A percentile compares a stretch with the other conserved stretches of the same genome.
Conservation (phyloP, 495 filamentous ascomycete genomes). For the Hypoxylon lienhwacheense region DNA sequence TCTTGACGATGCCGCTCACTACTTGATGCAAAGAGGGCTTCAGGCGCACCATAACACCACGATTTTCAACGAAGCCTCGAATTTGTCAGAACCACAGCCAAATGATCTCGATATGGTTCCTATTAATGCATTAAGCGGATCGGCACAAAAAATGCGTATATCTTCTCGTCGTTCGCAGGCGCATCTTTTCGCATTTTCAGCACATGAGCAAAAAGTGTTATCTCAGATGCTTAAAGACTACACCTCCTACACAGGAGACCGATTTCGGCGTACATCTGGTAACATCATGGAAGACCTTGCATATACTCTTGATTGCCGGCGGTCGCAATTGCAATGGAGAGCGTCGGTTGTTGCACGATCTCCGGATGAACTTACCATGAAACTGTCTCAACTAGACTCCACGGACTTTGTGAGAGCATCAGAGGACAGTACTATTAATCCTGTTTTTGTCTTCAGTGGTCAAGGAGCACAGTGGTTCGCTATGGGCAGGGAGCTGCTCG, state of each 20-base stretch:
- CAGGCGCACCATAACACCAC: slow-evolving; percentile 18
- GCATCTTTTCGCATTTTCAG: slow-evolving; percentile 35
- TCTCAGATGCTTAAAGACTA: slow-evolving; percentile 21
- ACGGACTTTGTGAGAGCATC: slow-evolving; percentile 11
- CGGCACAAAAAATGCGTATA: not conserved
- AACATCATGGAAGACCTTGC: slow-evolving; percentile 29
- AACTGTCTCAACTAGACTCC: not conserved
- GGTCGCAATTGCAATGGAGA: slow-evolving; percentile 32
- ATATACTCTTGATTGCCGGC: slow-evolving; percentile 33
- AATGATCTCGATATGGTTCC: not conserved
- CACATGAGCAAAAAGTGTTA: slow-evolving; percentile 33
- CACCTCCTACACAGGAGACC: slow-evolving; percentile 13
- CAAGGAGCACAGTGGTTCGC: slow-evolving; percentile 46
- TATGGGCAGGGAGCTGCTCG: slow-evolving; percentile 50
- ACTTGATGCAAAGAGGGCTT: slow-evolving; percentile 10
- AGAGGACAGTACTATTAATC: slow-evolving; percentile 3
- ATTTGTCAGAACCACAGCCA: not conserved
- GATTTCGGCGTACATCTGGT: not conserved
- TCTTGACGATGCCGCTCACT: slow-evolving; percentile 25
- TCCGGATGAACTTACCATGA: slow-evolving; percentile 13
- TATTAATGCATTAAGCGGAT: not conserved
- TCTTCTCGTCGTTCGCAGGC: slow-evolving; percentile 10
- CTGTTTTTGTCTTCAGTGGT: slow-evolving; percentile 31
- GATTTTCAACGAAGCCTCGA: not conserved
- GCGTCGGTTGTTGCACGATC: slow-evolving; percentile 28